These are phyloP conservation scores for Phytophthora palmivora DNA, from an alignment of 352 stramenopile species.

Conservation along the genomic window DNA sequence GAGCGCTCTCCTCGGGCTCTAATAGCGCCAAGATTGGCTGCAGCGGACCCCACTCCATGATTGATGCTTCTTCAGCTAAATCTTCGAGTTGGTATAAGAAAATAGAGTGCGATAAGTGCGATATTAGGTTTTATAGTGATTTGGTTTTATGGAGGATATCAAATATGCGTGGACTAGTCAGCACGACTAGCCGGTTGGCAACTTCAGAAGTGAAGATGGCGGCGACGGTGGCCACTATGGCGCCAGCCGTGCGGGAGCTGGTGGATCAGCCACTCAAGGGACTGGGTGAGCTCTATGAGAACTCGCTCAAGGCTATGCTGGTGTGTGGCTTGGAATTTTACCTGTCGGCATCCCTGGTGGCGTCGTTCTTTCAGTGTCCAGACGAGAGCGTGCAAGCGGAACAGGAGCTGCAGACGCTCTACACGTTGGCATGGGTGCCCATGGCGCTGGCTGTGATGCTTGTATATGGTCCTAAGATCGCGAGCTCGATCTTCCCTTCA, in stretches of 20 bases:
- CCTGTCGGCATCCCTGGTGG: slow-evolving; percentile 70
- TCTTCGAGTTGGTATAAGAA: slow-evolving; percentile 15
- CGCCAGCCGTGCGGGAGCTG: slow-evolving; percentile 32
- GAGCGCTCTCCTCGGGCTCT: slow-evolving; percentile 39
- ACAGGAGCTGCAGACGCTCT: slow-evolving; percentile 77
- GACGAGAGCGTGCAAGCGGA: slow-evolving; percentile 55
- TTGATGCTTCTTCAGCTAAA: slow-evolving; percentile 8
- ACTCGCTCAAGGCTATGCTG: slow-evolving; percentile 71
- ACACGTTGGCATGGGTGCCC: slow-evolving; percentile 68
- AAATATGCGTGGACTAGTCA: slow-evolving; percentile 29
- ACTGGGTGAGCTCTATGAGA: slow-evolving; percentile 51
- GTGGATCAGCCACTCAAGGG: slow-evolving; percentile 48
- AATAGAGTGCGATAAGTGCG: too few species aligned
- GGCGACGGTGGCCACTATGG: slow-evolving; percentile 14
- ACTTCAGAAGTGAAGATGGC: slow-evolving; percentile 29
- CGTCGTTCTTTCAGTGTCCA: slow-evolving; percentile 77
- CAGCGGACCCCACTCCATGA: slow-evolving; percentile 66
- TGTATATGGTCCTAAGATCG: slow-evolving; percentile 63
- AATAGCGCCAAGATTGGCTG: slow-evolving; percentile 56
- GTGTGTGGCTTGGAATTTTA: slow-evolving; percentile 72
- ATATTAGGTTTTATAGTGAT: too few species aligned
- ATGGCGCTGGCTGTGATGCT: slow-evolving; percentile 50
- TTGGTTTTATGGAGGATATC: too few species aligned
- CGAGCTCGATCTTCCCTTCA: slow-evolving; percentile 46
- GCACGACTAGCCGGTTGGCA: slow-evolving; percentile 15